Percentiles rank a stretch among this genome's conserved stretches.
Evolutionary conservation across 441 rosid species (phyloP).

Genomic region (Arabidopsis hybrid): DNA sequence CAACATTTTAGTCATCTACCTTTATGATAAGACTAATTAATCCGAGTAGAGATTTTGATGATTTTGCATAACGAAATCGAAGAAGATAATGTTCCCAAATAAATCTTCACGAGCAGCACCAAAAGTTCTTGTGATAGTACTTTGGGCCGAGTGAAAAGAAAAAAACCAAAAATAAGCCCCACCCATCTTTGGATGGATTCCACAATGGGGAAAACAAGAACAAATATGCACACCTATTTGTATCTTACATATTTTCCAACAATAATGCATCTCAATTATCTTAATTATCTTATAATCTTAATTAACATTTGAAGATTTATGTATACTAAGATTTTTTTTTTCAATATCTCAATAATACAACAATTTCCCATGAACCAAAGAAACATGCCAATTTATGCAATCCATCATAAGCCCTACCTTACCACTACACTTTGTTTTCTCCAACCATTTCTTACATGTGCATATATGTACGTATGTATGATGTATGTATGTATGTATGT

Average conservation of each 20-base stretch:
- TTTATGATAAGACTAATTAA: not conserved
- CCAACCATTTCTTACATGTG: conserved; percentile 12
- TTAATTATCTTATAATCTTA: not conserved
- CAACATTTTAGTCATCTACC: not conserved
- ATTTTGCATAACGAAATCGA: not conserved
- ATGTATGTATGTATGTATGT: not conserved
- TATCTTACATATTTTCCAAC: conserved; percentile 14
- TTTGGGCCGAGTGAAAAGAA: conserved; percentile 4
- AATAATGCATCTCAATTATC: conserved; percentile 14
- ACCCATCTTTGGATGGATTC: conserved; percentile 36
- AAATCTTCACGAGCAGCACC: not conserved
- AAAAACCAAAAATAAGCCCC: conserved; percentile 31
- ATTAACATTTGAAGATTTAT: not conserved
- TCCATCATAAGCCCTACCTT: conserved; percentile 36
- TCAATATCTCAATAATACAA: not conserved
- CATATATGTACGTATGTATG: not conserved
- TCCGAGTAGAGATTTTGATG: not conserved
- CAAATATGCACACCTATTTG: conserved; percentile 25
- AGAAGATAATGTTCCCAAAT: not conserved
- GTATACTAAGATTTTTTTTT: not conserved
- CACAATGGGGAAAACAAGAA: conserved; percentile 32
- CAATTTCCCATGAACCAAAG: conserved; percentile 11
- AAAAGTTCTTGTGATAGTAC: conserved; percentile 31
- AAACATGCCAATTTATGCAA: conserved; percentile 1
- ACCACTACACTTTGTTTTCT: conserved; percentile 30